Conservation (phyloP, 2,329 filamentous ascomycete genomes). For the Aspergillus pseudotamarii region DNA sequence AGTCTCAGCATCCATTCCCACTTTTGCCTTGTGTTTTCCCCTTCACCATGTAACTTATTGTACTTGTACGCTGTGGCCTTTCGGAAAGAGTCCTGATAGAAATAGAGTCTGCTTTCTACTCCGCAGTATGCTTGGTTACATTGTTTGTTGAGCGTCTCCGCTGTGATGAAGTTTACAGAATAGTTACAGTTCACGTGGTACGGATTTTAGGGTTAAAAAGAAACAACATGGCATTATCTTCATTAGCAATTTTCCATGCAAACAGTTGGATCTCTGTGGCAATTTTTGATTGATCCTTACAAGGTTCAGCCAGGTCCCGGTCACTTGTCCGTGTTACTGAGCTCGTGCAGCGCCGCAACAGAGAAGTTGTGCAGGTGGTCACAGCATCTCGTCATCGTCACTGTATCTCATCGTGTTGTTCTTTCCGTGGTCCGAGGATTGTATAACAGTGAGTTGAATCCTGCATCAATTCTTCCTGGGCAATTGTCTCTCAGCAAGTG, state of each 20-base stretch:
- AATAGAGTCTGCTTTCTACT: slow-evolving; percentile 31
- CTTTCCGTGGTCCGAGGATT: background rate
- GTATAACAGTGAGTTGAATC: background rate
- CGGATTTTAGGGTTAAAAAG: background rate
- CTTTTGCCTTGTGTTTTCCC: slow-evolving; percentile 9
- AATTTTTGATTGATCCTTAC: background rate
- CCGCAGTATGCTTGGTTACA: slow-evolving; percentile 1
- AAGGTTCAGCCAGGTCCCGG: background rate
- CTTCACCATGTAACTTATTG: slow-evolving; percentile 31
- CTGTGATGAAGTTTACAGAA: background rate
- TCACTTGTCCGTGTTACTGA: background rate
- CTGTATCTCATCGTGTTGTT: background rate
- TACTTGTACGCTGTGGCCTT: slow-evolving; percentile 28
- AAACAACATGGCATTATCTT: background rate
- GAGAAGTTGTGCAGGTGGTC: background rate
- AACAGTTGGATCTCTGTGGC: background rate
- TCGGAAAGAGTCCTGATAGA: slow-evolving; percentile 26
- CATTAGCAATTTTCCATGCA: background rate
- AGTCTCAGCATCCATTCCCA: slow-evolving; percentile 15
- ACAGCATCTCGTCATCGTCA: background rate
- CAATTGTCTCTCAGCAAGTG: background rate
- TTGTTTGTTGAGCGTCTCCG: background rate
- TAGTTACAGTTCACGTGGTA: background rate
- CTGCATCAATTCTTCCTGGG: background rate
- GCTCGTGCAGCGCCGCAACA: background rate